Conservation (phyloP, 2,329 filamentous ascomycete genomes). For the Coleophoma crateriformis region DNA sequence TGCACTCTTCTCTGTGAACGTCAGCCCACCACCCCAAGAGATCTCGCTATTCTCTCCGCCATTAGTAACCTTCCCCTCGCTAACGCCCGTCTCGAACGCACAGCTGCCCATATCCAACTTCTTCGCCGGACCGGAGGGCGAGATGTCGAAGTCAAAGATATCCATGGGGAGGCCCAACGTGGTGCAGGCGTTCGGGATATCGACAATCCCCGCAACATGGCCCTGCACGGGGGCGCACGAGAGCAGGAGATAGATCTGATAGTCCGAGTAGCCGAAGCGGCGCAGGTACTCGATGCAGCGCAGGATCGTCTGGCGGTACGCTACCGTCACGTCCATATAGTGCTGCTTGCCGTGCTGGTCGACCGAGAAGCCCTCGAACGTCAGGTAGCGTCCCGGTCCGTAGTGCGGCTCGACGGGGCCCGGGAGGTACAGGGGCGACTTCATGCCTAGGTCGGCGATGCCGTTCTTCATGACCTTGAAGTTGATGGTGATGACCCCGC, state of each 20-base stretch:
- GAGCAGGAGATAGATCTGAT: conserved; percentile 82
- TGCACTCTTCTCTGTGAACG: conserved; percentile 17
- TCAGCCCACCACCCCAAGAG: conserved; percentile 46
- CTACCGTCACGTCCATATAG: conserved; percentile 80
- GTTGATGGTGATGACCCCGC: conserved; percentile 84
- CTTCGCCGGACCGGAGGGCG: conserved; percentile 52
- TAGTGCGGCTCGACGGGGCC: conserved; percentile 88
- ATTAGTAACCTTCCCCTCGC: conserved; percentile 35
- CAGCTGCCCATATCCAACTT: conserved; percentile 67
- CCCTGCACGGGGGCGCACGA: conserved; percentile 85
- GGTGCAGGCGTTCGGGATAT: conserved; percentile 87
- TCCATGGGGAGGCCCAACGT: conserved; percentile 86
- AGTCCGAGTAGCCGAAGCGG: conserved; percentile 63
- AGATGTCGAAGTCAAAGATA: conserved; percentile 92
- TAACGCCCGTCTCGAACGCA: conserved; percentile 51
- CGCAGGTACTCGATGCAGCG: conserved; percentile 74
- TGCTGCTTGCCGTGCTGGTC: conserved; percentile 87
- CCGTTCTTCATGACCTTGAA: conserved; percentile 83
- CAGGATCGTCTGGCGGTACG: conserved; percentile 72
- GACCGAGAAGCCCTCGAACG: conserved; percentile 87
- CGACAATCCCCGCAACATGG: conserved; percentile 83
- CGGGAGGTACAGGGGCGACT: conserved; percentile 78
- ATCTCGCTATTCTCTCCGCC: conserved; percentile 41
- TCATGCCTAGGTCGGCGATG: conserved; percentile 67
- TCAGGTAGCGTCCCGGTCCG: conserved; percentile 73